Base-by-base conservation (phyloP, 2,329 filamentous ascomycete species). In the Ophiostoma novo-ulmi region DNA sequence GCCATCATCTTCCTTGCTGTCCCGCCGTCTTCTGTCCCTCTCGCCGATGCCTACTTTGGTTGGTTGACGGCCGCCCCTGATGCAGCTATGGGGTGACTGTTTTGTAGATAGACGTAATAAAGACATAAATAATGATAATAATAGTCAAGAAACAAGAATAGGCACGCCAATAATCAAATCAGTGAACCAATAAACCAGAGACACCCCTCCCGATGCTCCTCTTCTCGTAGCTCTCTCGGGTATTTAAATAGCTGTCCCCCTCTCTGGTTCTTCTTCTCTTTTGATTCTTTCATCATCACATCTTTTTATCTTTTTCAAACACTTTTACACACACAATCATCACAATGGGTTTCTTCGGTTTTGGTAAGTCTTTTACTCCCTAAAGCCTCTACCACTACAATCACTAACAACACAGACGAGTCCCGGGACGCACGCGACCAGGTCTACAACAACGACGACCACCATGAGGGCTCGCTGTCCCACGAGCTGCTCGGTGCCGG, bases 401-500 rank as follows among this genome's bases (percentile, higher is more conserved):
- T 6, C 20, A 26, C 48, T 69, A 36, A 68, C 58, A 13, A 22
- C 36, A 17, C 73, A 84, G 82, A 79, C 73, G 79, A 83, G 70
- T 79, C 79, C 72, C 78, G 80, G 72, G 74, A 80, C 26, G 76
- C 80, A n/a, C 82, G 81, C 74, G 79, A 85, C 72, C 75, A 82
- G 74, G 76, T 82, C 72, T 81, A 85, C 76, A 75, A 71, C 68
- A 68, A 77, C 69, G 72, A 79, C 69, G n/a, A 73, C 65, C 68
- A 71, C 41, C 84, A 91, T 81, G 81, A 91, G 80, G 83, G 85
- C 75, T 85, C 85, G 77, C 81, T 91, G 77, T 85, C 86, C 75
- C 91, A 94, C 81, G 91, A 95, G 82, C 77, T 92, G 67, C 78
- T 94, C 70, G 91, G 89, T 74, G 91, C 91, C 73, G 92, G 88